phyloP scores from a whole-genome alignment of 257 asterid species.

The Penstemon eatonii region DNA sequence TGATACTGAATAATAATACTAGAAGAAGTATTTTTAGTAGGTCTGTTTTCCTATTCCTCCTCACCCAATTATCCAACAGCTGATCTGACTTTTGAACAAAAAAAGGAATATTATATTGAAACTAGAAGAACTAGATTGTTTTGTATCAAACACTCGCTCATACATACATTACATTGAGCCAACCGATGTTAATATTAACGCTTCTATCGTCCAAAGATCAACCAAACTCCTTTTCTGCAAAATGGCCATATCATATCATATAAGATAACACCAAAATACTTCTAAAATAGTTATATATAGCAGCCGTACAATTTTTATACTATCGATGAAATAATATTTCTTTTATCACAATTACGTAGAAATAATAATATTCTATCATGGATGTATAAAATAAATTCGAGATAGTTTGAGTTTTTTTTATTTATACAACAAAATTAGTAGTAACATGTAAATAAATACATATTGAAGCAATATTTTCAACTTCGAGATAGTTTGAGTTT shows the following conservation, averaged over 20 bases:
- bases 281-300: too few species aligned
- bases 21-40: neutral
- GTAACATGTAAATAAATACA: neutral
- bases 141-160: neutral
- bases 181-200: slow-evolving; percentile 8
- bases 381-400: too few species aligned
- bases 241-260: neutral
- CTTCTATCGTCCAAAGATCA: slow-evolving; percentile 43
- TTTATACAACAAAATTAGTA: too few species aligned
- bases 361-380: neutral
- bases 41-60: neutral
- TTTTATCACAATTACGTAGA: neutral
- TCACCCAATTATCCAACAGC: too few species aligned
- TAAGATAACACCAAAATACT: neutral
- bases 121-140: neutral
- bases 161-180: neutral
- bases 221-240: slow-evolving; percentile 10
- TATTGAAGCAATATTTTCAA: neutral
- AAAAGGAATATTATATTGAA: neutral
- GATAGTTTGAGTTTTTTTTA: too few species aligned
- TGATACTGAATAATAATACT: too few species aligned
- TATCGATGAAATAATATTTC: too few species aligned
- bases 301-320: too few species aligned
- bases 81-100: neutral
- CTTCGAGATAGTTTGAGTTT: too few species aligned